Evolutionary conservation across 371 early-diverging fungal species (phyloP).

Genomic region (Coemansia sp.): DNA sequence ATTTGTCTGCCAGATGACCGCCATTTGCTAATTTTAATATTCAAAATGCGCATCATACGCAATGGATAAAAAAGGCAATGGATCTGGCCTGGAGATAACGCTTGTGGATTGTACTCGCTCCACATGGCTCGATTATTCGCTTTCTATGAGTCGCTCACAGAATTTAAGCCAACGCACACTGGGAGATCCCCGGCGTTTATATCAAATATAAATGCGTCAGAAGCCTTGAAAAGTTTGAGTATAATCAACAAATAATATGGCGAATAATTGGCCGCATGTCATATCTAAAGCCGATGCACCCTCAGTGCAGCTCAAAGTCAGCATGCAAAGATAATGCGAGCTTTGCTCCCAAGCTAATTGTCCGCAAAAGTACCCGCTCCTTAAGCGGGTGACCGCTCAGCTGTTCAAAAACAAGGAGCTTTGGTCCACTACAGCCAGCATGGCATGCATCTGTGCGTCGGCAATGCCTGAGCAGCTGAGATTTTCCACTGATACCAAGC

Average conservation of each 20-base stretch:
- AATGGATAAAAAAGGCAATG: not conserved
- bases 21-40: not conserved
- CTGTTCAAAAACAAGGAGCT: not conserved
- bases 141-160: not conserved
- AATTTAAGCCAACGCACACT: not conserved
- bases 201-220: not conserved
- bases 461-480: not conserved
- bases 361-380: conserved; percentile 9
- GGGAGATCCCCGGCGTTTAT: not conserved
- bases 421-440: not conserved
- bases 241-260: not conserved
- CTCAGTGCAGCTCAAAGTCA: not conserved
- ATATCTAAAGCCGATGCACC: not conserved
- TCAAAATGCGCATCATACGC: not conserved
- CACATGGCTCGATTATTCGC: not conserved
- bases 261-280: not conserved
- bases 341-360: not conserved
- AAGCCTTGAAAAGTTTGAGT: not conserved
- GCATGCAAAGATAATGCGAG: conserved; percentile 3
- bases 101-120: not conserved
- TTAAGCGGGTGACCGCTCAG: not conserved
- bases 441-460: not conserved
- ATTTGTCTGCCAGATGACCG: not conserved
- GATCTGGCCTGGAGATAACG: not conserved
- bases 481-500: not conserved